Conservation (phyloP, 768 basidiomycete genomes). For the Boletus barrowsii region DNA sequence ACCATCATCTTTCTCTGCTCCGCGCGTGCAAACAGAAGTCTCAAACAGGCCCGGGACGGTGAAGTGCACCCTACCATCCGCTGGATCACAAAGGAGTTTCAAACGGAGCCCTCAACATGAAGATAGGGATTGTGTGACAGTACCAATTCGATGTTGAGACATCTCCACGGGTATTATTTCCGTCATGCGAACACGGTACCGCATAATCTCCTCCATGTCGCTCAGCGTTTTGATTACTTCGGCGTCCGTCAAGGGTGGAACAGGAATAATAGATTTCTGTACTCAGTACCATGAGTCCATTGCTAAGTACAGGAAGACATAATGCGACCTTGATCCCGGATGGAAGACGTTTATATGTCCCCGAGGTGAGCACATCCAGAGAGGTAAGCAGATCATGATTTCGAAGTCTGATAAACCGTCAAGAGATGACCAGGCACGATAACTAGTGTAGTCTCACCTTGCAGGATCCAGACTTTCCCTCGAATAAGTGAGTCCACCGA, state of each 20-base stretch:
- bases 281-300: constrained; percentile 21
- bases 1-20: constrained; percentile 63
- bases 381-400: constrained; percentile 95
- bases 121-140: constrained; percentile 24
- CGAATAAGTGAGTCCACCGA: constrained; percentile 58
- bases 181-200: constrained; percentile 71
- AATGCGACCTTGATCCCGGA: constrained; percentile 66
- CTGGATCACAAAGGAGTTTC: constrained; percentile 37
- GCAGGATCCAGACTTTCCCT: constrained; percentile 73
- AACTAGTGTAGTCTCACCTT: constrained; percentile 45
- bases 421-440: background rate
- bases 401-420: constrained; percentile 54
- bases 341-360: constrained; percentile 83
- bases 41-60: constrained; percentile 70
- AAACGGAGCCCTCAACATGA: constrained; percentile 5
- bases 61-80: constrained; percentile 78
- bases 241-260: constrained; percentile 59
- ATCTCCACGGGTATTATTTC: constrained; percentile 85
- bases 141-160: constrained; percentile 66
- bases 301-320: constrained; percentile 10
- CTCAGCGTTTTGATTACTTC: constrained; percentile 62
- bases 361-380: constrained; percentile 82
- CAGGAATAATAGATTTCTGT: constrained; percentile 71
- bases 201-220: constrained; percentile 75
- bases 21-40: constrained; percentile 69